Base-by-base conservation (phyloP, 768 basidiomycete species). In the Hydnum rufescens region DNA sequence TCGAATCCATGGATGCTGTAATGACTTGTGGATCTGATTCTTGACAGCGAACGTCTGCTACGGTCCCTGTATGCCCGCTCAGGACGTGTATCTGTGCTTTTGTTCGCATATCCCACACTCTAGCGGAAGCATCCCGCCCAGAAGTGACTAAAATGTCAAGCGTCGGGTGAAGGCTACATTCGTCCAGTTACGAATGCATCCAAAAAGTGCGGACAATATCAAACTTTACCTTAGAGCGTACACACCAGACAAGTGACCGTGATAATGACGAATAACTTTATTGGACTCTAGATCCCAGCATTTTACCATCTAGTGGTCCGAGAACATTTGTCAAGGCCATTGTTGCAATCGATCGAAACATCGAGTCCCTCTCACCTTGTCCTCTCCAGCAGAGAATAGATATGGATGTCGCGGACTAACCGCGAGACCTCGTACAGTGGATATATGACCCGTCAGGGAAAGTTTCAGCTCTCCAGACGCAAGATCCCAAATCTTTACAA, bases 251-350 rank as follows among this genome's bases (percentile, higher is more conserved):
- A 95, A 74, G 64, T 99, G 95, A 1, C 95, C 95, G 63, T 99
- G 95, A 62, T 99, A 97, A 66, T 96, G 90, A 19, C 95, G 77
- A 52, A 99, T 99, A 55, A 97, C 93, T 66, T 97, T 99, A 72
- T 99, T 99, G 26, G 85, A 82, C 65, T 99, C 95, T 49, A 99
- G 68, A 61, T 99, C 95, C 95, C 95, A 97, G 60, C 95, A 97
- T 69, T 96, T 97, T 32, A 99, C 95, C 95, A 96, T 97, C 89
- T 95, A 62, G 26, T 30, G 16, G 49, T 16, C 6, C 8, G 16
- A 29, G 3, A 28, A 47, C 29, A 34, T 53, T 23, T 49, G 43
- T 28, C 2, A 39, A 39, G 19, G 36, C 13, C 19, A 39, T 39
- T 8, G 36, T 8, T 39, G 36, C 36, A 22, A 4, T 2, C 18